Evolutionary conservation across 495 filamentous ascomycete genomes (phyloP), one percentile per base, ranked within the genome.

Genomic region (Aspergillus indologenus): DNA sequence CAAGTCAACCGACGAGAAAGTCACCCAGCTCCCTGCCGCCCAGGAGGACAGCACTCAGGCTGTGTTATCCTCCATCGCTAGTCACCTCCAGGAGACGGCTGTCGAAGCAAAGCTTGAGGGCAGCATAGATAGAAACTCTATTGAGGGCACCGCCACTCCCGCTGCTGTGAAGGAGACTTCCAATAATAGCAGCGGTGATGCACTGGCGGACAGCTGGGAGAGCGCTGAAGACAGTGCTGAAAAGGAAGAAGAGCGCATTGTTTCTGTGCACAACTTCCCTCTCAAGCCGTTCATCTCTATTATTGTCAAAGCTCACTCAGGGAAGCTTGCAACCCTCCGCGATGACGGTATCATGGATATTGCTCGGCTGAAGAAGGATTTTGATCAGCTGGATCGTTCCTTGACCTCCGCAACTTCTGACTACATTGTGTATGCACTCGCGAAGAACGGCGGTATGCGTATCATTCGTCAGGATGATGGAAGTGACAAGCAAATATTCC

Each of bases 401-500:
- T 79, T 99, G 46, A 91, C 91, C 29, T 86, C 92, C 3, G 93
- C 92, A 29, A 91, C 90, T n/a, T 87, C 88, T 61, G 85, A 87
- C 15, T 96, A 91, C 72, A 99, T 99, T 65, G 88, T 89, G 9
- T 98, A 97, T 68, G 91, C 91, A 29, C 87, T 96, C 71, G 87
- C 88, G 18, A 97, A 96, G 78, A 88, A 87, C 58, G 92, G 91
- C 22, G 94, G 95, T 29, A 83, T 98, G 53, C 83, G 92, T 45
- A 87, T 99, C 40, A 96, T 99, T 67, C 85, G 90, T 58, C 95
- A 99, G 71, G 91, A 95, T 59, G 91, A 93, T 63, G 95, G 93
- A 45, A 87, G 86, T 63, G 89, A 96, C 68, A 88, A 88, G 68
- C 89, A 93, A 69, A 78, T 97, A 45, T 96, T 97, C 77, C 89